Base-by-base conservation (phyloP, 805 yeast species). In the Suhomyces sp. region DNA sequence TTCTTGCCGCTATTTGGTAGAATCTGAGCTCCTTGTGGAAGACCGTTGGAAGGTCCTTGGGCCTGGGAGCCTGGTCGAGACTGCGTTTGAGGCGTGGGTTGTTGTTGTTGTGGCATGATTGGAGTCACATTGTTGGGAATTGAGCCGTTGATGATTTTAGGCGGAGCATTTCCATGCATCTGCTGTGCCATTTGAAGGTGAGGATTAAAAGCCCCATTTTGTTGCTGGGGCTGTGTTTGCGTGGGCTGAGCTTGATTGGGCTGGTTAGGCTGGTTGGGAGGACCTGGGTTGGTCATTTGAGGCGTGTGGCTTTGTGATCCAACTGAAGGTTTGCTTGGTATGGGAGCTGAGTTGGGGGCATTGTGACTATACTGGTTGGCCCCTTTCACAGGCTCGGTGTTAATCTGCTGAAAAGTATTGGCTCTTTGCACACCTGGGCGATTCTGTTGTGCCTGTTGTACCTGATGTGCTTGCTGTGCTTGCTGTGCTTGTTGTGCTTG, bases 221-320 rank as follows among this genome's bases (percentile, higher is more conserved):
- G 48, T 15, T 33, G 44, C 35, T 50, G 55, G 20, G 52, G 31
- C 25, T 43, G 24, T 21, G 43, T 20, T 31, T 27, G 37, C n/a
- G 48, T 29, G n/a, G 9, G 48, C 37, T 49, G 51, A 50, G 6
- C 35, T 33, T 40, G 46, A 51, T 35, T 33, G 19, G 46, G 50
- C 45, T 45, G 43, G 15, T 29, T 50, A 3, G 58, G 67, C 48
- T 59, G 67, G 6, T 31, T 31, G 10, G 35, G 35, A 27, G 31
- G 31, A 27, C 65, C 51, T 47, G 58, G 67, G 45, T 55, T 59
- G 5, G 58, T 60, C 62, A 68, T 61, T 43, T 65, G 72, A 1
- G 72, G 72, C 1, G 72, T 68, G 39, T 62, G 70, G 4, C 60
- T 62, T 29, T 61, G 66, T 6, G 71, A 61, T 2, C 64, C 63